A percentile compares a stretch with the other conserved stretches of the same genome.
phyloP scores from a whole-genome alignment of 257 asterid species.

The Echium plantagineum region DNA sequence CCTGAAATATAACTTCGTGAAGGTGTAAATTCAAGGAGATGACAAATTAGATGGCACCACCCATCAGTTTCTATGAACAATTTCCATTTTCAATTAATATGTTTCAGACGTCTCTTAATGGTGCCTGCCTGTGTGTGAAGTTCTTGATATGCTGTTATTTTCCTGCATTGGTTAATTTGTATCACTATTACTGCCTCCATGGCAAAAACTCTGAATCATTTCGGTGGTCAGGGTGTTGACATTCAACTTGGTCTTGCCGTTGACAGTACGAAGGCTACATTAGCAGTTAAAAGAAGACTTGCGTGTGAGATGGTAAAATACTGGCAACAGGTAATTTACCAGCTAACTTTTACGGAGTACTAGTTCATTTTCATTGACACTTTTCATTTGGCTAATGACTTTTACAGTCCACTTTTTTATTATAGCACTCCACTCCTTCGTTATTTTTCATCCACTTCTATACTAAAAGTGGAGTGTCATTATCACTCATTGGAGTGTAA shows the following conservation, averaged over 20 bases:
- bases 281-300: slow-evolving; percentile 94
- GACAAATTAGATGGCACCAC: background rate
- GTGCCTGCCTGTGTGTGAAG: background rate
- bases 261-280: slow-evolving; percentile 94
- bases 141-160: background rate
- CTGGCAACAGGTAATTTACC: slow-evolving; percentile 87
- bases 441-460: no score
- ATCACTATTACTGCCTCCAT: background rate
- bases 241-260: slow-evolving; percentile 98
- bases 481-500: no score
- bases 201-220: slow-evolving; percentile 3
- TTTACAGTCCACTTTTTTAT: no score
- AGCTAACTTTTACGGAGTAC: background rate
- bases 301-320: slow-evolving; percentile 99
- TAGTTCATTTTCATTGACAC: no score
- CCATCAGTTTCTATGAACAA: no score
- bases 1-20: background rate
- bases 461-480: no score
- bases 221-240: slow-evolving; percentile 72
- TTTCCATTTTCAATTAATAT: no score
- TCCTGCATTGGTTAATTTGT: background rate
- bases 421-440: no score
- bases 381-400: no score
- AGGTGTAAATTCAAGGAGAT: background rate
- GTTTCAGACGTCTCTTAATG: background rate